Conservation (phyloP, 257 asterid genomes). For the Jasminum sambac region DNA sequence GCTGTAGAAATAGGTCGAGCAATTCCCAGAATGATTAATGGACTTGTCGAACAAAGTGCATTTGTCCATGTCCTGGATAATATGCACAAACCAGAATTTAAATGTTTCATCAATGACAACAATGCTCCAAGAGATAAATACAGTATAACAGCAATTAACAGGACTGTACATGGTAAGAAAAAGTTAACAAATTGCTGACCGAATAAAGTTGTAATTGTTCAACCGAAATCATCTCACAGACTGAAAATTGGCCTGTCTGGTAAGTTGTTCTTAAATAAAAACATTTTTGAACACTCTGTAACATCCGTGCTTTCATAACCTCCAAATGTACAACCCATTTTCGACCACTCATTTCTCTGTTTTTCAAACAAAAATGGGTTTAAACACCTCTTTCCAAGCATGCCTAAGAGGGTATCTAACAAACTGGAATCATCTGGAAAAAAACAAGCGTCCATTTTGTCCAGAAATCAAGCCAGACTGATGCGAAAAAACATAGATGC, state of each 20-base stretch:
- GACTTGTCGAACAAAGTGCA: constrained; percentile 61
- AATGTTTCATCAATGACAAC: constrained; percentile 17
- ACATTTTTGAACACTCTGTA: too few relatives aligned
- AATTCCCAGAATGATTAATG: constrained; percentile 80
- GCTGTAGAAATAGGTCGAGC: constrained; percentile 72
- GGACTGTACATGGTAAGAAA: constrained; percentile 6
- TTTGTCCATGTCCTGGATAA: constrained; percentile 53
- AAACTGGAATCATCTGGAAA: neutral
- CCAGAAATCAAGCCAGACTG: neutral
- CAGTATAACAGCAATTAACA: constrained; percentile 14
- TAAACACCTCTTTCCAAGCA: too few relatives aligned
- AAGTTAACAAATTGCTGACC: neutral
- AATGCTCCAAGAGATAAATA: constrained; percentile 19
- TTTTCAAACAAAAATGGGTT: too few relatives aligned
- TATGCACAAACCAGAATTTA: constrained; percentile 29
- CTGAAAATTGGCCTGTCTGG: neutral
- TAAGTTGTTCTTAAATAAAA: too few relatives aligned
- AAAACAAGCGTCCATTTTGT: neutral
- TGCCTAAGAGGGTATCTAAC: neutral
- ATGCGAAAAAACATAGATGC: neutral
- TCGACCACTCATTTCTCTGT: too few relatives aligned
- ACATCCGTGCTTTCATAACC: too few relatives aligned
- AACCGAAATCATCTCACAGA: neutral
- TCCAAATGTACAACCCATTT: too few relatives aligned
- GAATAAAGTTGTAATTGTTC: neutral